Evolutionary conservation across 768 basidiomycete genomes (phyloP), one percentile per base, ranked within the genome.

Genomic region (Roridomyces roridus): DNA sequence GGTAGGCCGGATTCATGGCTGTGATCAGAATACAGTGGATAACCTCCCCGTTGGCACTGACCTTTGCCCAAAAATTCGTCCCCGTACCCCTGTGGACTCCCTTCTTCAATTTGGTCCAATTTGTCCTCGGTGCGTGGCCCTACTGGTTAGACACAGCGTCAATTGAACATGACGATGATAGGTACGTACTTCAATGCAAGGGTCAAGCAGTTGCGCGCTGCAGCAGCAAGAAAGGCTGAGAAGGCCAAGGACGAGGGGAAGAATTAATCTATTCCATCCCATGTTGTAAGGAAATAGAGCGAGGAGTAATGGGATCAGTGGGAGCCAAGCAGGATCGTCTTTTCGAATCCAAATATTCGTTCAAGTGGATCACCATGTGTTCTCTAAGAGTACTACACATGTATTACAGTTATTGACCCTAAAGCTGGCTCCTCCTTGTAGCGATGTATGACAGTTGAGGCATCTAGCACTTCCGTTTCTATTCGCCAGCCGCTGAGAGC

Each of bases 41-140:
- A 2, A 46, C 54, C 2, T 46, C 37, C 2, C 94, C 94, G 20
- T 60, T 89, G 45, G 84, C 89, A 6, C 78, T 92, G 72, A 73
- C 84, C 8, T 73, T 92, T 63, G 94, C 94, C 6, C 93, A 94
- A 70, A 86, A 78, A 57, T 92, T 89, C 70, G 72, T 96, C 39
- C 84, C 94, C 65, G n/a, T 29, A 44, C 15, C 48, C 24, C 79
- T 93, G 40, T 94, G 93, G 92, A 89, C 91, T 0, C 89, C 90
- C 9, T 96, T 91, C 77, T 94, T 95, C 81, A 93, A 87, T 70
- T 64, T 82, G 31, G 75, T 95, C 37, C 85, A 87, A 68, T 93
- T 95, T 68, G 69, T 84, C 20, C 77, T 92, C 12, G 92, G 92
- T 20, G 92, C 92, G 67, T 65, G 89, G 76, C 28, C 18, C 21